Evolutionary conservation across 305 asterid species (phyloP), one percentile per base, ranked within the genome.

Genomic region (Ajuga reptans): DNA sequence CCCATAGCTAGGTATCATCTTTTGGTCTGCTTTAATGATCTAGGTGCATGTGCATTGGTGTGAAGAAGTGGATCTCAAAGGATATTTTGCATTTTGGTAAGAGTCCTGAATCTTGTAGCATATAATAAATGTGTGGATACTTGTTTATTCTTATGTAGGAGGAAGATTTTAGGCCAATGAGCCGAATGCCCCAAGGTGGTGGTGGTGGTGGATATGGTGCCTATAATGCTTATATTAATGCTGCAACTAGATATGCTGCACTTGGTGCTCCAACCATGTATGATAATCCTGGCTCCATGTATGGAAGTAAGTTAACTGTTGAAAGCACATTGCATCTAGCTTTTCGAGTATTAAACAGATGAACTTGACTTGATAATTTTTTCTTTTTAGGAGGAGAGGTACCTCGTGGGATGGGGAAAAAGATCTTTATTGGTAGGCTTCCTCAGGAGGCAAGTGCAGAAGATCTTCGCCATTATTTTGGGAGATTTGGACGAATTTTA

Each of bases 221-320:
- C 54, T 93, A 93, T 78, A 93, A 84, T 85, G 87, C 99, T 58
- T 93, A 93, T 75, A 91, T 93, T 18, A 87, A 69, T 78, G 86
- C 93, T 65, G 91, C 99, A 42, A 93, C 97, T 55, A 93, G 99
- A 89, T 91, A 93, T 81, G 99, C 93, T 68, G 87, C 96, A n/a
- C 73, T 89, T 63, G 99, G 99, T 77, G 96, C 96, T 72, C 99
- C 99, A 29, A 91, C 97, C 64, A 55, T 91, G 68, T 93, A 91
- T 73, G 97, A 93, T 80, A 81, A 84, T 76, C 95, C 88, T 4
- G 83, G 83, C 64, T 60, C 96, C 71, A 47, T 86, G 82, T 86
- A 85, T 73, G 99, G 96, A 86, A 87, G 97, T 93, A 84, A 85
- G 99, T 84, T 8, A 41, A 12, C 69, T 51, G 36, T 53, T 21